phyloP scores from a whole-genome alignment of 176 grass and related monocot genomes.

The Phoenix dactylifera region DNA sequence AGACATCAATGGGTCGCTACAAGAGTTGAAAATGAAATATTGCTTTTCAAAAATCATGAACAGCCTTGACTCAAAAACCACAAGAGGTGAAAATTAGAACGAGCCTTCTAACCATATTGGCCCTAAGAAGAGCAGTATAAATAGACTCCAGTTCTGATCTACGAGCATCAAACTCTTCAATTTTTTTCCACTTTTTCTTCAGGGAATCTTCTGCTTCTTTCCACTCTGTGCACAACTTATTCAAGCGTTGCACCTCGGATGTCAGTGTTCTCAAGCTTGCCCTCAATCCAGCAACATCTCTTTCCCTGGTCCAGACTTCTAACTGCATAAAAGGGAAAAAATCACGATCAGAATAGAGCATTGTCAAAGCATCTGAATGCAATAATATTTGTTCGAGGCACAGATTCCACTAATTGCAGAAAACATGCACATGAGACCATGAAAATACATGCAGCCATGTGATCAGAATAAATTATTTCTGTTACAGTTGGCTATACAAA shows the following conservation, averaged over 20 bases:
- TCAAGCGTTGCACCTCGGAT: constrained; percentile 77
- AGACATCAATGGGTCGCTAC: too few relatives aligned
- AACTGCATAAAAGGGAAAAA: constrained; percentile 39
- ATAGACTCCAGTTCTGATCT: constrained; percentile 86
- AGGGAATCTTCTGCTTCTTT: constrained; percentile 96
- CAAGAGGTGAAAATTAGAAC: constrained; percentile 3
- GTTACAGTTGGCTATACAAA: too few relatives aligned
- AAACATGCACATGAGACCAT: too few relatives aligned
- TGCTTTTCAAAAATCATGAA: too few relatives aligned
- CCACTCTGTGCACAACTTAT: constrained; percentile 90
- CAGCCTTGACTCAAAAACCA: too few relatives aligned
- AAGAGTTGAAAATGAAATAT: too few relatives aligned
- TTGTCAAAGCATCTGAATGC: too few relatives aligned
- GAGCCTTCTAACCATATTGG: constrained; percentile 59
- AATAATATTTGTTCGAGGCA: too few relatives aligned
- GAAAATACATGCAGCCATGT: too few relatives aligned
- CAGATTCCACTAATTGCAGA: too few relatives aligned
- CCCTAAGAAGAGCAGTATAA: constrained; percentile 72
- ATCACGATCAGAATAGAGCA: background rate
- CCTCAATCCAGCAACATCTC: constrained; percentile 91
- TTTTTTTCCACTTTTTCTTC: constrained; percentile 99
- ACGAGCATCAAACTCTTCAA: constrained; percentile 53
- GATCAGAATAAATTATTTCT: too few relatives aligned
- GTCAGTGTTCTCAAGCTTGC: constrained; percentile 87
- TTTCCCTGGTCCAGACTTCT: constrained; percentile 89